Base-by-base conservation (phyloP, 139 green algal genomes). In the Bryopsis sp. region DNA sequence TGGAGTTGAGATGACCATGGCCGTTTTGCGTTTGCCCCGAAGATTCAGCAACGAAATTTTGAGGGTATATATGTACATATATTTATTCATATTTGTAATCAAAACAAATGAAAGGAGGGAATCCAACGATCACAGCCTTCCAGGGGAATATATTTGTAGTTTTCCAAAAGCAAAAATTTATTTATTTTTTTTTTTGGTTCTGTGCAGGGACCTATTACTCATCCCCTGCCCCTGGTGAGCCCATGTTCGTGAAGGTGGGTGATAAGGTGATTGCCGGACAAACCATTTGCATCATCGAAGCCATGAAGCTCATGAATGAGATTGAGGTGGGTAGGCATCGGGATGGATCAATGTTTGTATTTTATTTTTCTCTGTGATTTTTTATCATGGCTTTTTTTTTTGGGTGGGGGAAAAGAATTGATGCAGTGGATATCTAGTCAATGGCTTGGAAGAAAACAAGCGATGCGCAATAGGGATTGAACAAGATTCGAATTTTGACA, bases 271-370 rank as follows among this genome's bases (percentile, higher is more conserved):
- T 80, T 70, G 95, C 95, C 79, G 92, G 92, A 22, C 91, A 98
- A 79, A 89, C 82, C 8, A 81, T 98, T 26, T 92, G 91, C 76
- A 97, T 98, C 77, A 90, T 98, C 32, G 92, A 98, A 83, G 92
- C 89, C 29, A 97, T 97, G 92, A 96, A 97, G 83, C 86, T 97
- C 6, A 97, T 97, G 92, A 97, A 97, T 76, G 92, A 97, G 78
- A 96, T 97, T 64, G 91, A 97, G 88, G 81, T 84, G 74, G 19
- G 78, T 28, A 48, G 72, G 47, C 2, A 39, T n/a, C 33, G 72
- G 15, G 22, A 3, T 31, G 7, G 31, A 24, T 61, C 33, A 1
- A 64, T 31, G 54, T 64, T 31, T 31, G 7, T 64, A 11, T 11
- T 31, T 31, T 24, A 57, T 22, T 26, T 57, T 57, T 57, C 31